phyloP scores from a whole-genome alignment of 2,329 filamentous ascomycete genomes.

The Trichoderma sp. region DNA sequence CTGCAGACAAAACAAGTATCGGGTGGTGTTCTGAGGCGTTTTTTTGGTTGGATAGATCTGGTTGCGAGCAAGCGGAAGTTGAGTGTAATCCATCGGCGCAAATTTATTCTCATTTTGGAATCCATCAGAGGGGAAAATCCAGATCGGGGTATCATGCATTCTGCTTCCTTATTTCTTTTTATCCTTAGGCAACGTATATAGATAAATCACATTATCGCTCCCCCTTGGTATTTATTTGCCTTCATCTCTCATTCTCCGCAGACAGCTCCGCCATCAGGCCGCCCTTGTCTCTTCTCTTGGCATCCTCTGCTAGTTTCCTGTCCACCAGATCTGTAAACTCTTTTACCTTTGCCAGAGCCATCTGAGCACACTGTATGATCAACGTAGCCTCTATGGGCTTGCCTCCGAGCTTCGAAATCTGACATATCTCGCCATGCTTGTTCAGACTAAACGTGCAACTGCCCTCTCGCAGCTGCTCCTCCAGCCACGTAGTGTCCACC shows the following conservation, averaged over 20 bases:
- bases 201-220: conserved; percentile 3
- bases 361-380: conserved; percentile 70
- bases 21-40: conserved; percentile 11
- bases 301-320: conserved; percentile 70
- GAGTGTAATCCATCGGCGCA: not conserved
- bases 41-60: conserved; percentile 8
- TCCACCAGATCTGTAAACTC: conserved; percentile 74
- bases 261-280: conserved; percentile 74
- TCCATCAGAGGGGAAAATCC: not conserved
- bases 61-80: not conserved
- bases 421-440: conserved; percentile 83
- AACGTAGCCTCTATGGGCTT: conserved; percentile 74
- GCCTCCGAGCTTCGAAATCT: conserved; percentile 87
- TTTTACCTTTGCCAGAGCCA: conserved; percentile 76
- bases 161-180: conserved; percentile 22
- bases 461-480: conserved; percentile 72
- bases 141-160: conserved; percentile 31
- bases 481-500: conserved; percentile 68
- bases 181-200: not conserved
- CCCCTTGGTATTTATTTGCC: conserved; percentile 1
- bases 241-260: conserved; percentile 74
- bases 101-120: not conserved
- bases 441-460: conserved; percentile 83
- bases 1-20: not conserved
- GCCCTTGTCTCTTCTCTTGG: conserved; percentile 72